Conservation (phyloP, 208 protist species). For the Trypanosoma scelopori region DNA sequence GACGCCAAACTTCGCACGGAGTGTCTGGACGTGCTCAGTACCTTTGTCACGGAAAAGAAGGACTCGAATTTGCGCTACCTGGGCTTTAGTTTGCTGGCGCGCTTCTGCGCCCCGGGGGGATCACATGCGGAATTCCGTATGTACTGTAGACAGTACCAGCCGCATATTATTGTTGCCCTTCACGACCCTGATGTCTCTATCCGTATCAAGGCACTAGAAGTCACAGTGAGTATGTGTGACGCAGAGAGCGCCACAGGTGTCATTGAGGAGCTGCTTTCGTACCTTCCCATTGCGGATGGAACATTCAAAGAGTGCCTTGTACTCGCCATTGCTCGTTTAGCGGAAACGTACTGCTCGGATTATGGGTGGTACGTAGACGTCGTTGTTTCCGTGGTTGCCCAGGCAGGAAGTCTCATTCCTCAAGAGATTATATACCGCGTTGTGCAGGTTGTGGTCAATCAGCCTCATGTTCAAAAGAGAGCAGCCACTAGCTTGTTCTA, state of each 20-base stretch:
- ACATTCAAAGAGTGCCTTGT: constrained; percentile 94
- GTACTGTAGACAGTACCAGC: constrained; percentile 91
- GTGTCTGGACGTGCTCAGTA: constrained; percentile 78
- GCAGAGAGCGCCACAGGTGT: constrained; percentile 88
- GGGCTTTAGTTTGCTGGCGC: constrained; percentile 80
- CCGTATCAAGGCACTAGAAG: constrained; percentile 95
- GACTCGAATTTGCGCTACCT: constrained; percentile 92
- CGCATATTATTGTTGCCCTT: constrained; percentile 89
- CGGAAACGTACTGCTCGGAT: constrained; percentile 95
- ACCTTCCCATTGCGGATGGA: constrained; percentile 89
- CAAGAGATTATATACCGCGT: constrained; percentile 92
- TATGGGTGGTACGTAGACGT: constrained; percentile 97
- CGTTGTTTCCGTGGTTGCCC: constrained; percentile 94
- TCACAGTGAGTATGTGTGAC: constrained; percentile 98
- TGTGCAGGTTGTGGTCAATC: constrained; percentile 97
- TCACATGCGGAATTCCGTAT: constrained; percentile 66
- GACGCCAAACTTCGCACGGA: constrained; percentile 80
- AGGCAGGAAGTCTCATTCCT: constrained; percentile 95
- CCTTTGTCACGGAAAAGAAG: constrained; percentile 89
- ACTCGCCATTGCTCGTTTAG: constrained; percentile 95
- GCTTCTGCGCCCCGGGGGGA: constrained; percentile 29
- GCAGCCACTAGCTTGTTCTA: constrained; percentile 82
- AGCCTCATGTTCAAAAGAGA: constrained; percentile 95
- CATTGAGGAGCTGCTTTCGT: constrained; percentile 92
- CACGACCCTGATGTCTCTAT: constrained; percentile 98